phyloP scores from a whole-genome alignment of 768 basidiomycete species.

The Pleurotus pulmonarius region DNA sequence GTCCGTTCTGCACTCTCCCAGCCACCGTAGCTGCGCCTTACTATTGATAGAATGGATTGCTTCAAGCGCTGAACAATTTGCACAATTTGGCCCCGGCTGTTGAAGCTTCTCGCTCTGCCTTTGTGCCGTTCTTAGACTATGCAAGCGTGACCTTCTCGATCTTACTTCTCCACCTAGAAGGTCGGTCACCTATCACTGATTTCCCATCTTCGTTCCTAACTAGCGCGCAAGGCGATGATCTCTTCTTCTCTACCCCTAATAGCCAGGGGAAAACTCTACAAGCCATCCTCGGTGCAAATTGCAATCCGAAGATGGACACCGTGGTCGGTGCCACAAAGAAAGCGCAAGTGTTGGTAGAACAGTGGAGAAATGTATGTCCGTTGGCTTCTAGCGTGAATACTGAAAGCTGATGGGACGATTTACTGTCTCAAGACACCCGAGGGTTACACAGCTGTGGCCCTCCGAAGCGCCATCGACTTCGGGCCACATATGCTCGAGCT shows the following conservation, averaged over 20 bases:
- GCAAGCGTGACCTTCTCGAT: neutral
- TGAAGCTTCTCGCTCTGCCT: constrained; percentile 5
- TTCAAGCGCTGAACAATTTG: constrained; percentile 2
- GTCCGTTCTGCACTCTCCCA: neutral
- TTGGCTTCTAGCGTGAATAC: neutral
- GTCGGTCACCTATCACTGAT: neutral
- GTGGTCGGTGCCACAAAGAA: neutral
- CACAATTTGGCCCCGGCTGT: neutral
- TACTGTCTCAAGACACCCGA: neutral
- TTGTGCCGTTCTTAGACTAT: constrained; percentile 8
- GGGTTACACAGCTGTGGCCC: neutral
- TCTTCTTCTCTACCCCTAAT: constrained; percentile 4
- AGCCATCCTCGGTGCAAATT: neutral
- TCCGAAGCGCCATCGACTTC: neutral
- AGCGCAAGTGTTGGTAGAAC: neutral
- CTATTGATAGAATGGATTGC: neutral
- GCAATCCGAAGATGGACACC: neutral
- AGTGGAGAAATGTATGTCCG: neutral
- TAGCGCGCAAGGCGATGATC: neutral
- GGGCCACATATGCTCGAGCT: constrained; percentile 6
- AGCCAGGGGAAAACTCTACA: neutral
- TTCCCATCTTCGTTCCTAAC: neutral
- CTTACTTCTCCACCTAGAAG: constrained; percentile 2
- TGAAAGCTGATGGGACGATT: neutral
- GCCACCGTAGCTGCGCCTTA: neutral